Percentiles rank a stretch among this genome's conserved stretches.
phyloP scores from a whole-genome alignment of 495 filamentous ascomycete species.

The Paragyromitra xinjiangensis region DNA sequence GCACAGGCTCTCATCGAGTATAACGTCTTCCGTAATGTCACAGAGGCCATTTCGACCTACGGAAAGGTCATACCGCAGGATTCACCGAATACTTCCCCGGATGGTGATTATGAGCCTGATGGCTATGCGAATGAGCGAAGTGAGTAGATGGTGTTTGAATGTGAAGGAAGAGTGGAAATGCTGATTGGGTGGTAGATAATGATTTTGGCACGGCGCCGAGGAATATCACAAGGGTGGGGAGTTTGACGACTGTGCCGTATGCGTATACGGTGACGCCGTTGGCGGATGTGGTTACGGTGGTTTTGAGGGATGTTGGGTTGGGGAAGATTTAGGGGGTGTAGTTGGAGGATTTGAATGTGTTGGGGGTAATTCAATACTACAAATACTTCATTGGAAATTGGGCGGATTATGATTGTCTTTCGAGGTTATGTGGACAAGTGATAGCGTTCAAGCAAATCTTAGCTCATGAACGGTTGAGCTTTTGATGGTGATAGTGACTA shows the following conservation, averaged over 20 bases:
- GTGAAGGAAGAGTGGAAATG: neutral
- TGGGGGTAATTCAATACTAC: neutral
- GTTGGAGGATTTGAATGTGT: neutral
- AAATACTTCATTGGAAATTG: neutral
- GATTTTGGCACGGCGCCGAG: slow-evolving; percentile 59
- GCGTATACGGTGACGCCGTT: slow-evolving; percentile 59
- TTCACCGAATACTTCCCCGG: slow-evolving; percentile 58
- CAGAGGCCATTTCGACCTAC: slow-evolving; percentile 62
- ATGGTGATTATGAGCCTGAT: slow-evolving; percentile 60
- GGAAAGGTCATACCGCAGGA: slow-evolving; percentile 63
- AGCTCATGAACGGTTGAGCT: too few relatives aligned
- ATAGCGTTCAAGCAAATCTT: too few relatives aligned
- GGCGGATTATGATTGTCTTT: neutral
- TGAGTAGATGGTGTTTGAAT: slow-evolving; percentile 46
- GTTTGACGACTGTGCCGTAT: slow-evolving; percentile 60
- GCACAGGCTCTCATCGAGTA: slow-evolving; percentile 59
- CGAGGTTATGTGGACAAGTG: neutral
- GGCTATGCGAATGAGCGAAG: slow-evolving; percentile 62
- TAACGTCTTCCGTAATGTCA: slow-evolving; percentile 60
- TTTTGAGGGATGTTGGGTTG: slow-evolving; percentile 59
- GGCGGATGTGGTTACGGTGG: slow-evolving; percentile 56
- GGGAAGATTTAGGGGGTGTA: slow-evolving; percentile 58
- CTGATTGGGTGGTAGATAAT: slow-evolving; percentile 57
- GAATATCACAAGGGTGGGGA: slow-evolving; percentile 62
- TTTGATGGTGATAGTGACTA: too few relatives aligned